phyloP scores from a whole-genome alignment of 306 rosid species.

The Calophaca sinica region DNA sequence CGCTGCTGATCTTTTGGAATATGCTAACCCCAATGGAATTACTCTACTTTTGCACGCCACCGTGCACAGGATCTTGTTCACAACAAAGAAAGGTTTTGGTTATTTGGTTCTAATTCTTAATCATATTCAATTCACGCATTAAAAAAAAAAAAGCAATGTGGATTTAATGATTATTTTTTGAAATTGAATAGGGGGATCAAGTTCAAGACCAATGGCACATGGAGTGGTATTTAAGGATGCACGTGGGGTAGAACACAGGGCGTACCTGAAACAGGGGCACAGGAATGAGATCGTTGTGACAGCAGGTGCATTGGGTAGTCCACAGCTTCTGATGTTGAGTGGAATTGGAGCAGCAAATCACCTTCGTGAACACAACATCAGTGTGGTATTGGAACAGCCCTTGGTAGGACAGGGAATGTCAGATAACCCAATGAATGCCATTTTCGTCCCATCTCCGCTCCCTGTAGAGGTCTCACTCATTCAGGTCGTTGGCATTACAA shows the following conservation, averaged over 20 bases:
- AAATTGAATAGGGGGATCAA: constrained; percentile 23
- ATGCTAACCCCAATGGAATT: constrained; percentile 62
- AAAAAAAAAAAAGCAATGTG: neutral
- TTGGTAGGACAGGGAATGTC: constrained; percentile 73
- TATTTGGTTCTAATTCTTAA: neutral
- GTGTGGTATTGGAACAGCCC: constrained; percentile 58
- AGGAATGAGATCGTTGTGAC: constrained; percentile 65
- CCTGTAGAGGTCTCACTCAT: constrained; percentile 58
- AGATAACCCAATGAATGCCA: constrained; percentile 76
- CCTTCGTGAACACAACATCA: constrained; percentile 58
- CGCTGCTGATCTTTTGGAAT: constrained; percentile 70
- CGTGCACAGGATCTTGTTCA: constrained; percentile 58
- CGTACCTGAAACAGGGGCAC: constrained; percentile 49
- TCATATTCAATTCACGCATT: neutral
- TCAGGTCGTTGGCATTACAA: constrained; percentile 48
- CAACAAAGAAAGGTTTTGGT: constrained; percentile 24
- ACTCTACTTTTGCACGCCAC: constrained; percentile 66
- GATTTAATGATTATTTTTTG: neutral
- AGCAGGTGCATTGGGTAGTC: constrained; percentile 84
- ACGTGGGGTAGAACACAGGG: constrained; percentile 48
- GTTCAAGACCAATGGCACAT: constrained; percentile 60
- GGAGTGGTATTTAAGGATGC: constrained; percentile 67
- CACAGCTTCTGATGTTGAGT: constrained; percentile 74
- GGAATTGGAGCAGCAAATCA: constrained; percentile 65
- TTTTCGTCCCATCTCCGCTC: constrained; percentile 68